These are phyloP conservation scores for Fomitopsis pulvina DNA, from an alignment of 768 basidiomycete genomes.

Conservation along the genomic window DNA sequence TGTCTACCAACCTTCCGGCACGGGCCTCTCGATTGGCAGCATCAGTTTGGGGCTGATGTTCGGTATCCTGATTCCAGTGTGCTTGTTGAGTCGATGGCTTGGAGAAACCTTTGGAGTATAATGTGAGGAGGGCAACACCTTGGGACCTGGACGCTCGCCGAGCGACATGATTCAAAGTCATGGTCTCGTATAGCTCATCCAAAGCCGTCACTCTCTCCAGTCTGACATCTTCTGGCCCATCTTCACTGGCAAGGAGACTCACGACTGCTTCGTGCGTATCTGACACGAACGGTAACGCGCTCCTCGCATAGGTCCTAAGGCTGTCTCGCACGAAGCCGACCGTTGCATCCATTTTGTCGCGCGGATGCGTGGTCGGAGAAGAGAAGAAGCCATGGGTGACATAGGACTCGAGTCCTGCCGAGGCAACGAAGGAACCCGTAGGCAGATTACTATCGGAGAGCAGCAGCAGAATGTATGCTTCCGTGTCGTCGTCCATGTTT, in stretches of 20 bases:
- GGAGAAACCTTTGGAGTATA: constrained; percentile 80
- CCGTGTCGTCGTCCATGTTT: constrained; percentile 33
- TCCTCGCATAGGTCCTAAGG: constrained; percentile 70
- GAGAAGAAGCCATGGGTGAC: constrained; percentile 72
- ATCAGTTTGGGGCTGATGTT: constrained; percentile 15
- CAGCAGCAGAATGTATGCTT: constrained; percentile 69
- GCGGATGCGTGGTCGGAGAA: constrained; percentile 14
- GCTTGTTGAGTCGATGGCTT: constrained; percentile 30
- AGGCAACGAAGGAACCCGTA: constrained; percentile 95
- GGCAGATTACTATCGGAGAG: constrained; percentile 92
- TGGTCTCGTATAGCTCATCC: constrained; percentile 75
- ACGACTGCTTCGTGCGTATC: constrained; percentile 51
- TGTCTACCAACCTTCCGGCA: constrained; percentile 44
- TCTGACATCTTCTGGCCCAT: constrained; percentile 14
- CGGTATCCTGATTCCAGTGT: constrained; percentile 5
- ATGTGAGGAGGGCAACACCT: constrained; percentile 85
- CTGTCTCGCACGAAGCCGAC: constrained; percentile 64
- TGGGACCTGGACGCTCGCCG: constrained; percentile 85
- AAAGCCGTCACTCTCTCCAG: constrained; percentile 45
- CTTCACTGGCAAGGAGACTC: constrained; percentile 2
- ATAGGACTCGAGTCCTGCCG: constrained; percentile 88
- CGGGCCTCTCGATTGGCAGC: constrained; percentile 18
- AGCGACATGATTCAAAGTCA: constrained; percentile 87
- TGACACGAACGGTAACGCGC: constrained; percentile 72
- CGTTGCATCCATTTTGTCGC: constrained; percentile 28